phyloP scores from a whole-genome alignment of 164 flowering plant species.

The Cinnamomum chago region DNA sequence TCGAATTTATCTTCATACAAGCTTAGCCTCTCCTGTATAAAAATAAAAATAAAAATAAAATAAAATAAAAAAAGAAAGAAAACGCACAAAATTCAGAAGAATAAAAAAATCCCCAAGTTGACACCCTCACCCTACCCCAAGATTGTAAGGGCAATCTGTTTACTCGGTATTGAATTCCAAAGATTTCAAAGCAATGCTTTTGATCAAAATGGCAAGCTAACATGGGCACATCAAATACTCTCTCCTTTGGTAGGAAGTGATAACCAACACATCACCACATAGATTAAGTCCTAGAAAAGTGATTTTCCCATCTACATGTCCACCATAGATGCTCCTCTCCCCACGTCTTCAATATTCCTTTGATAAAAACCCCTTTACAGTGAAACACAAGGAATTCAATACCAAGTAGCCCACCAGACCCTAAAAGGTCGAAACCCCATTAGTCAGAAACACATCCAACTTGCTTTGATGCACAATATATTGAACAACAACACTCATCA shows the following conservation, averaged over 20 bases:
- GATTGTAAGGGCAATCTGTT: background rate
- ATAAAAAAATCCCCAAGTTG: background rate
- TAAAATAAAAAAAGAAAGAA: background rate
- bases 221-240: too few relatives aligned
- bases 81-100: background rate
- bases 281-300: background rate
- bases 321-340: background rate
- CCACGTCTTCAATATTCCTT: background rate
- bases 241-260: too few relatives aligned
- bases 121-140: background rate
- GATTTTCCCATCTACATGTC: background rate
- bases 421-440: too few relatives aligned
- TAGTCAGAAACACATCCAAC: background rate
- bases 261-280: background rate
- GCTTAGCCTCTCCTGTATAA: conserved; percentile 68
- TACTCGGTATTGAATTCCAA: background rate
- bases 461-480: background rate
- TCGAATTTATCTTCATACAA: conserved; percentile 79
- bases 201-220: too few relatives aligned
- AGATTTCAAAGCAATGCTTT: background rate
- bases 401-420: background rate
- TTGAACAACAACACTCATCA: too few relatives aligned
- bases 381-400: background rate
- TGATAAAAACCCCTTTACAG: background rate
- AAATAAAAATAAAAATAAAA: background rate